These are phyloP conservation scores for Kurtzmaniella cleridarum DNA, from an alignment of 805 yeast species.

Conservation along the genomic window DNA sequence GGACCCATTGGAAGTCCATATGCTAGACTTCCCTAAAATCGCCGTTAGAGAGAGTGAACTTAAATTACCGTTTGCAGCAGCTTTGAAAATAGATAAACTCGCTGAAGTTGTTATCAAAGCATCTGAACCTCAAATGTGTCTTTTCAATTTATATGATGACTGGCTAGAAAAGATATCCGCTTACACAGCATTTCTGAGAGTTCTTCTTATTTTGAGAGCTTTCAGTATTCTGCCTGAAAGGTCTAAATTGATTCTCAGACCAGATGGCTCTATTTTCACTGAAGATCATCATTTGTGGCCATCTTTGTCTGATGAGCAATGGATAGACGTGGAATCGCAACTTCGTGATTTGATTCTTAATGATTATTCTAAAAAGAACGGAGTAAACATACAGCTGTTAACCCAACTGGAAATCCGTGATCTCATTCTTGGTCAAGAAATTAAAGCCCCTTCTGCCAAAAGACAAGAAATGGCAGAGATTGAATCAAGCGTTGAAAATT, in stretches of 20 bases:
- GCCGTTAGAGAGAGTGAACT: slow-evolving; percentile 86
- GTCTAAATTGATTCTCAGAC: slow-evolving; percentile 68
- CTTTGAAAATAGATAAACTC: slow-evolving; percentile 74
- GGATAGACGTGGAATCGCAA: slow-evolving; percentile 86
- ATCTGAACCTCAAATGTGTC: slow-evolving; percentile 87
- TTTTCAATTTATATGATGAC: slow-evolving; percentile 89
- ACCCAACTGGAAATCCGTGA: slow-evolving; percentile 94
- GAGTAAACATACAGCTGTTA: slow-evolving; percentile 77
- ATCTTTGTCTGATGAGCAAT: slow-evolving; percentile 75
- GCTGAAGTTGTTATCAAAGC: slow-evolving; percentile 78
- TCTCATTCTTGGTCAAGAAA: slow-evolving; percentile 89
- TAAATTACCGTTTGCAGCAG: slow-evolving; percentile 83
- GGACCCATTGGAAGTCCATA: slow-evolving; percentile 94
- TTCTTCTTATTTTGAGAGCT: slow-evolving; percentile 78
- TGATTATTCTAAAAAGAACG: slow-evolving; percentile 81
- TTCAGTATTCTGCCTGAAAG: slow-evolving; percentile 71
- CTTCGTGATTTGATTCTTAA: slow-evolving; percentile 80
- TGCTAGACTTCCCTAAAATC: slow-evolving; percentile 93
- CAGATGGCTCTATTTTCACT: slow-evolving; percentile 65
- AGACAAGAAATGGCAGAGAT: slow-evolving; percentile 81
- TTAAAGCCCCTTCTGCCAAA: slow-evolving; percentile 81
- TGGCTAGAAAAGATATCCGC: slow-evolving; percentile 84
- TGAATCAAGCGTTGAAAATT: slow-evolving; percentile 41
- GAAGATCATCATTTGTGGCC: slow-evolving; percentile 93
- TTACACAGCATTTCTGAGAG: slow-evolving; percentile 89